Conservation (phyloP, 2,329 filamentous ascomycete genomes). For the Ophiostoma montium region DNA sequence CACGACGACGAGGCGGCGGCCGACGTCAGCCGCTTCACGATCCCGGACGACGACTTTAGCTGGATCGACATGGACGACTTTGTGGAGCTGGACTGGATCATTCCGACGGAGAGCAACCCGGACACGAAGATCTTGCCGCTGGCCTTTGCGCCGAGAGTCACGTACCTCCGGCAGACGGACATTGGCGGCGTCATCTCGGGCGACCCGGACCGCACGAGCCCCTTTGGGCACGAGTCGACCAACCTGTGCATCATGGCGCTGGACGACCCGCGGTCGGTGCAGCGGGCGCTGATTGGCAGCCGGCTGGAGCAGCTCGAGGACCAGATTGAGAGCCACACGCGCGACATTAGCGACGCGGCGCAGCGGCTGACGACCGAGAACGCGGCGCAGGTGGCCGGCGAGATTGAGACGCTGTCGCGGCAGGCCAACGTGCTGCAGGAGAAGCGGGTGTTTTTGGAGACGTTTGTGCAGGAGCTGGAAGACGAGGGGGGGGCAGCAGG, state of each 20-base stretch:
- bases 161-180: conserved; percentile 94
- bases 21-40: conserved; percentile 79
- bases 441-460: conserved; percentile 44
- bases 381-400: conserved; percentile 32
- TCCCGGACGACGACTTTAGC: conserved; percentile 85
- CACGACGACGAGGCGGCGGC: conserved; percentile 41
- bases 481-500: conserved; percentile 23
- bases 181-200: conserved; percentile 66
- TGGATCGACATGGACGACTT: conserved; percentile 99
- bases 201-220: conserved; percentile 71
- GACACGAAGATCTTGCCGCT: conserved; percentile 90
- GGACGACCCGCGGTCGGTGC: conserved; percentile 76
- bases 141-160: conserved; percentile 85
- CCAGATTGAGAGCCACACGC: conserved; percentile 63
- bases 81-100: conserved; percentile 91
- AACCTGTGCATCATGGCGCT: conserved; percentile 93
- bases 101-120: conserved; percentile 78
- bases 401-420: conserved; percentile 45
- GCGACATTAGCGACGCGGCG: conserved; percentile 62
- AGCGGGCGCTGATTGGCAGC: conserved; percentile 70
- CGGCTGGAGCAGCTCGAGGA: conserved; percentile 64
- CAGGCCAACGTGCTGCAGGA: conserved; percentile 42
- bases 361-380: conserved; percentile 40
- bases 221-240: conserved; percentile 84
- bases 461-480: conserved; percentile 38